Percentiles rank a stretch among this genome's conserved stretches.
Conservation (phyloP, 2,329 filamentous ascomycete genomes). For the Metarhizium anisopliae region DNA sequence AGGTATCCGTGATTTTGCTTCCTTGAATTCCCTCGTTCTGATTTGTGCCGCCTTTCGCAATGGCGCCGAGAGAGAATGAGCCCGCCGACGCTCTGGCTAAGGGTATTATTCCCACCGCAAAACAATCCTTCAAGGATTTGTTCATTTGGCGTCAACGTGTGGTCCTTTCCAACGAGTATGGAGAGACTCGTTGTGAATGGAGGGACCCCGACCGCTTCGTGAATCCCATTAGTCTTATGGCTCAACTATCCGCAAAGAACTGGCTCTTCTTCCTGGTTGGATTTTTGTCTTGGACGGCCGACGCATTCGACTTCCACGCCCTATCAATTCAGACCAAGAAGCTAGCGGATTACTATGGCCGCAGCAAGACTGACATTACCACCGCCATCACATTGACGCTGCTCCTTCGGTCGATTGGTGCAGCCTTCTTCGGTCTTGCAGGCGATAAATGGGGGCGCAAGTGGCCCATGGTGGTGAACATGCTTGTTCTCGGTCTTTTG, state of each 20-base stretch:
- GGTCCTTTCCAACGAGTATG: slow-evolving; percentile 53
- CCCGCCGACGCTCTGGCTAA: slow-evolving; percentile 59
- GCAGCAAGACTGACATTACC: slow-evolving; percentile 56
- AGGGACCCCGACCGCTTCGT: slow-evolving; percentile 53
- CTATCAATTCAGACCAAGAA: slow-evolving; percentile 71
- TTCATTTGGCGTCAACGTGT: slow-evolving; percentile 69
- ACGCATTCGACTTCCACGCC: slow-evolving; percentile 78
- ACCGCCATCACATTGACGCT: slow-evolving; percentile 70
- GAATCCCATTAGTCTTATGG: slow-evolving; percentile 63
- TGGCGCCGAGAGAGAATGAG: slow-evolving; percentile 22
- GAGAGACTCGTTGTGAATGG: slow-evolving; percentile 61
- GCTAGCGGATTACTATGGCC: slow-evolving; percentile 43
- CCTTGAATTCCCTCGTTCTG: not conserved
- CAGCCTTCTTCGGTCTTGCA: slow-evolving; percentile 65
- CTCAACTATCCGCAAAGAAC: slow-evolving; percentile 52
- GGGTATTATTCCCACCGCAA: slow-evolving; percentile 55
- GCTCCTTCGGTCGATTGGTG: slow-evolving; percentile 65
- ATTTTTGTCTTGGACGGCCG: slow-evolving; percentile 68
- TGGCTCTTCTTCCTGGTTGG: slow-evolving; percentile 73
- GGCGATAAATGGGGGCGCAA: slow-evolving; percentile 75
- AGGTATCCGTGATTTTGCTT: not conserved
- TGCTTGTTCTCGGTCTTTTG: slow-evolving; percentile 58
- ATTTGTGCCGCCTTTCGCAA: not conserved
- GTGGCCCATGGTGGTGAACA: slow-evolving; percentile 76
- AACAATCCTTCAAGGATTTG: slow-evolving; percentile 54